A percentile compares a stretch with the other conserved stretches of the same genome.
Evolutionary conservation across 768 basidiomycete genomes (phyloP).

Genomic region (Wakefieldia striispora): DNA sequence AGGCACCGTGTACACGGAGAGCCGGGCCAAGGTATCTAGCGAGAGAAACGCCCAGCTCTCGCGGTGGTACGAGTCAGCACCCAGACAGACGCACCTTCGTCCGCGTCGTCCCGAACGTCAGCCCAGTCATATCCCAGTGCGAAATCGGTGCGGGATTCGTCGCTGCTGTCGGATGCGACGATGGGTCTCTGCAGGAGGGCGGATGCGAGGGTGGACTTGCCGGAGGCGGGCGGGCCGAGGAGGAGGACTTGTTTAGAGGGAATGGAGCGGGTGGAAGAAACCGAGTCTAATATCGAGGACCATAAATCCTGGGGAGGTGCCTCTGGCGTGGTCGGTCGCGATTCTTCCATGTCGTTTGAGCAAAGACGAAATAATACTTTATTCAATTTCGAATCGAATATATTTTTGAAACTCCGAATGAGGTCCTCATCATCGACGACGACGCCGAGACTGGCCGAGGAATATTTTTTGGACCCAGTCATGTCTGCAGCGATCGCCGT

Average conservation of each 20-base stretch:
- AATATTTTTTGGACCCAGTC: constrained; percentile 14
- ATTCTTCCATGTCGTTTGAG: constrained; percentile 31
- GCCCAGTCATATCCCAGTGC: constrained; percentile 92
- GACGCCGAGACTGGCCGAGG: background rate
- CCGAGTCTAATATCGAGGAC: constrained; percentile 88
- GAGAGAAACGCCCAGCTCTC: background rate
- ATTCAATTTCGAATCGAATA: background rate
- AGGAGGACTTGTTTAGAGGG: constrained; percentile 86
- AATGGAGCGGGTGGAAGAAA: constrained; percentile 76
- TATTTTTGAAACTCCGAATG: constrained; percentile 28
- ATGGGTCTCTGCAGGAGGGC: constrained; percentile 67
- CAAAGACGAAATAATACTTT: too few relatives aligned
- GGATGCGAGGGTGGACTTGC: constrained; percentile 73
- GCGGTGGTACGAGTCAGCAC: background rate
- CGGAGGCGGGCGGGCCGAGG: constrained; percentile 75
- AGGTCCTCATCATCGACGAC: constrained; percentile 8
- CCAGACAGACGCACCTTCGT: constrained; percentile 69
- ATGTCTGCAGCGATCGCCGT: constrained; percentile 47
- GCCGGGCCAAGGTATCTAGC: constrained; percentile 80
- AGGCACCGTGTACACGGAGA: constrained; percentile 91
- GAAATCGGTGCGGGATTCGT: constrained; percentile 67
- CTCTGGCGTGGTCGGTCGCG: constrained; percentile 67
- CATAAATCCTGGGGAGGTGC: constrained; percentile 82
- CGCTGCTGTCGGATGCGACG: constrained; percentile 51
- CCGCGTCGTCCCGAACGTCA: constrained; percentile 87